phyloP scores from a whole-genome alignment of 2,329 filamentous ascomycete species.

The Pestalotiopsis sp. region DNA sequence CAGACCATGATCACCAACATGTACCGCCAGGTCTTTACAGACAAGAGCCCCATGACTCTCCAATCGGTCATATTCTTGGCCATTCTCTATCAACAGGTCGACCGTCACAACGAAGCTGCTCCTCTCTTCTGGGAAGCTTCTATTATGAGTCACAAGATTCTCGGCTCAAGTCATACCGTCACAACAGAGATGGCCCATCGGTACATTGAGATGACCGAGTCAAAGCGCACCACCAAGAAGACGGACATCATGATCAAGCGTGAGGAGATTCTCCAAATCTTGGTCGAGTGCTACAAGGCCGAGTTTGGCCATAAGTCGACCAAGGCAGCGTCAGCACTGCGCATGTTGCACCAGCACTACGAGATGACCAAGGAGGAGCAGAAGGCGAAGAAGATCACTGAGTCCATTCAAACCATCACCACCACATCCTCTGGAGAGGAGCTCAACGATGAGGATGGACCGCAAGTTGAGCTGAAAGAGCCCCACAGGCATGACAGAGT shows the following conservation, averaged over 20 bases:
- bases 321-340: not conserved
- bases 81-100: constrained; percentile 18
- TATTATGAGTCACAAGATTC: constrained; percentile 13
- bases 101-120: constrained; percentile 6
- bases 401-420: not conserved
- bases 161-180: constrained; percentile 10
- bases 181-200: constrained; percentile 17
- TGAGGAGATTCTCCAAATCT: constrained; percentile 8
- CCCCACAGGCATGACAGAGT: not conserved
- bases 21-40: constrained; percentile 30
- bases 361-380: constrained; percentile 4
- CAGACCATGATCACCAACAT: constrained; percentile 30
- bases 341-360: constrained; percentile 10
- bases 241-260: constrained; percentile 12
- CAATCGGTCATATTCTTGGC: constrained; percentile 21
- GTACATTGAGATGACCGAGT: constrained; percentile 18
- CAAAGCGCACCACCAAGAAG: not conserved
- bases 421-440: not conserved
- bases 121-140: constrained; percentile 18
- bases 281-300: constrained; percentile 13
- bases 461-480: not conserved
- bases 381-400: constrained; percentile 11
- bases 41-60: constrained; percentile 16
- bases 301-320: constrained; percentile 9
- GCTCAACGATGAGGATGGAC: not conserved